Conservation (phyloP, 2,329 filamentous ascomycete genomes). For the Ophiostoma tasmaniense region DNA sequence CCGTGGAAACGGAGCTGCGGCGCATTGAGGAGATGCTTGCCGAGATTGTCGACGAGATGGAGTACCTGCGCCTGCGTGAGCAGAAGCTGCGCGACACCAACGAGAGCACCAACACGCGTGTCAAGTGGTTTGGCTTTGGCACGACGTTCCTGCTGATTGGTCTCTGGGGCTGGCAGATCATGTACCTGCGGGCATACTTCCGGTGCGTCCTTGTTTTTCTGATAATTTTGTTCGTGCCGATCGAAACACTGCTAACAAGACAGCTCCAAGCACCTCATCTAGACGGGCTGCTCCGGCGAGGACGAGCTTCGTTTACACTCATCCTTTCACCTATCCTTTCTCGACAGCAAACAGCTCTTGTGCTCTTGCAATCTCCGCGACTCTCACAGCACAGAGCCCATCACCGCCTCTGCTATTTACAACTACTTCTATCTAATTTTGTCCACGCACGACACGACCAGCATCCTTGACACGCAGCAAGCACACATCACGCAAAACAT, state of each 20-base stretch:
- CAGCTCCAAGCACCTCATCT: constrained; percentile 64
- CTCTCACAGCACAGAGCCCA: too few species aligned
- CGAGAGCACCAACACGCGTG: constrained; percentile 96
- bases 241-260: not conserved
- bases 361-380: too few species aligned
- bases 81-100: constrained; percentile 97
- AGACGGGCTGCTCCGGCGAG: constrained; percentile 21
- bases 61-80: constrained; percentile 82
- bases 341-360: not conserved
- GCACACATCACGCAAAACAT: not conserved
- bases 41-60: constrained; percentile 91
- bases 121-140: constrained; percentile 96
- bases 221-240: not conserved
- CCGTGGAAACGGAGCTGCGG: constrained; percentile 87
- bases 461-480: not conserved
- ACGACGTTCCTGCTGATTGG: constrained; percentile 87
- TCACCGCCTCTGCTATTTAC: not conserved
- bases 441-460: constrained; percentile 2
- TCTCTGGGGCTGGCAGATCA: constrained; percentile 92
- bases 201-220: constrained; percentile 41
- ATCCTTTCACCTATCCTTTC: not conserved
- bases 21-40: constrained; percentile 83
- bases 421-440: constrained; percentile 1
- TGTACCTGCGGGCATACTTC: constrained; percentile 97
- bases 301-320: not conserved